These are phyloP conservation scores for Pseudogymnoascus sp. DNA, from an alignment of 2,329 filamentous ascomycete species.

Conservation along the genomic window DNA sequence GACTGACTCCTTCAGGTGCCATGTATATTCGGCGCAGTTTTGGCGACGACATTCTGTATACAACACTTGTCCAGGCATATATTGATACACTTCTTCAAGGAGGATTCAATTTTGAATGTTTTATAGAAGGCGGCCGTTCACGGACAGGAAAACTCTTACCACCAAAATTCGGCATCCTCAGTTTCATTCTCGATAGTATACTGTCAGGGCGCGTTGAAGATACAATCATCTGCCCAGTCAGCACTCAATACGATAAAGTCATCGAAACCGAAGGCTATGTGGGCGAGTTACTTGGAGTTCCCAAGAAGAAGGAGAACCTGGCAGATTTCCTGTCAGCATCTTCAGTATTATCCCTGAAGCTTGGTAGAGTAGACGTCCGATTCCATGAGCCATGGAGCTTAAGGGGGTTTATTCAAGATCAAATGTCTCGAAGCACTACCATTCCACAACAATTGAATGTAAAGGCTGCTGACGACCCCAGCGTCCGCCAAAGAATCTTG, in stretches of 20 bases:
- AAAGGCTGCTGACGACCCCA: constrained; percentile 34
- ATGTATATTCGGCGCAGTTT: constrained; percentile 96
- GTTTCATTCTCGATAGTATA: constrained; percentile 84
- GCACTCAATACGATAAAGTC: constrained; percentile 97
- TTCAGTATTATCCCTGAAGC: constrained; percentile 77
- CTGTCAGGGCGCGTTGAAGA: constrained; percentile 83
- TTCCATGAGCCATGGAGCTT: constrained; percentile 97
- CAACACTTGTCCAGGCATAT: constrained; percentile 89
- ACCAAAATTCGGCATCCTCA: constrained; percentile 91
- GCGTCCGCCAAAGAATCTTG: constrained; percentile 56
- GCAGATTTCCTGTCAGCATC: constrained; percentile 80
- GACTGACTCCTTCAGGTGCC: constrained; percentile 45
- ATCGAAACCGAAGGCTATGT: constrained; percentile 98
- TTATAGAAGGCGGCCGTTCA: constrained; percentile 90
- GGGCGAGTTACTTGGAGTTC: constrained; percentile 83
- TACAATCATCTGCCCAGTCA: constrained; percentile 88
- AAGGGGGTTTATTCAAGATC: constrained; percentile 69
- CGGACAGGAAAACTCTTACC: constrained; percentile 87
- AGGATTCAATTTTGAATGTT: constrained; percentile 93
- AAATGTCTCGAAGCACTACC: constrained; percentile 53
- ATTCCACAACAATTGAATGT: constrained; percentile 42
- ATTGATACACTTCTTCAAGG: constrained; percentile 86
- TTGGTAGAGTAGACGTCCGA: constrained; percentile 87
- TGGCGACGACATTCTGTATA: constrained; percentile 83
- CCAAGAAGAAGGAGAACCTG: constrained; percentile 92